Evolutionary conservation across 768 basidiomycete species (phyloP).

Genomic region (Leccinum obscurum): DNA sequence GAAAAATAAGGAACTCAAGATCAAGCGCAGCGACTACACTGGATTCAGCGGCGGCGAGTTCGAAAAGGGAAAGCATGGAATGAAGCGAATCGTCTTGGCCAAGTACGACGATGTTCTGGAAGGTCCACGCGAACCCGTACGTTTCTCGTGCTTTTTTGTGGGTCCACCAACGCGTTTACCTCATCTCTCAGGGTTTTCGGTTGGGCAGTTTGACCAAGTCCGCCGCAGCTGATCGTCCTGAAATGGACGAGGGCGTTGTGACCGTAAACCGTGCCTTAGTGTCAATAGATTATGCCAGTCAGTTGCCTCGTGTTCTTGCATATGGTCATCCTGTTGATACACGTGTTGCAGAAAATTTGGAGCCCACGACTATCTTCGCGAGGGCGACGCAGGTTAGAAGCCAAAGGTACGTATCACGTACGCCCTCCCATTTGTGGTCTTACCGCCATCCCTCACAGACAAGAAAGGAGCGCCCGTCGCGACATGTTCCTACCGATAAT

Average conservation of each 20-base stretch:
- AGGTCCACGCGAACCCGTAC: constrained; percentile 66
- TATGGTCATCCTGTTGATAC: constrained; percentile 16
- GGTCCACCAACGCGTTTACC: neutral
- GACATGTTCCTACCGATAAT: constrained; percentile 51
- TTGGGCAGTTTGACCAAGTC: constrained; percentile 63
- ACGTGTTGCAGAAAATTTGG: constrained; percentile 68
- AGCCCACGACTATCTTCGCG: constrained; percentile 83
- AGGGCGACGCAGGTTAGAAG: constrained; percentile 93
- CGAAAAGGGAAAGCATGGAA: constrained; percentile 63
- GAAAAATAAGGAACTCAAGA: constrained; percentile 82
- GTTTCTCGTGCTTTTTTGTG: constrained; percentile 21
- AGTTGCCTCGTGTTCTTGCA: constrained; percentile 33
- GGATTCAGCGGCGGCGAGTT: constrained; percentile 99
- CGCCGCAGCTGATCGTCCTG: constrained; percentile 37
- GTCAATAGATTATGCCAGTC: constrained; percentile 89
- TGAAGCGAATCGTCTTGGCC: constrained; percentile 78
- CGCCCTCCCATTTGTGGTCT: neutral
- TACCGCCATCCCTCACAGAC: constrained; percentile 46
- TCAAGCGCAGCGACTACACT: constrained; percentile 86
- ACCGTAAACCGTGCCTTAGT: constrained; percentile 79
- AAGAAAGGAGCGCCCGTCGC: constrained; percentile 87
- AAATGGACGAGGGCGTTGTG: constrained; percentile 50
- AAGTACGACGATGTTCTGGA: constrained; percentile 93
- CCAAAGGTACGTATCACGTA: constrained; percentile 58
- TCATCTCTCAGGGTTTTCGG: constrained; percentile 70